phyloP scores from a whole-genome alignment of 768 basidiomycete species.

The Pisolithus marmoratus region DNA sequence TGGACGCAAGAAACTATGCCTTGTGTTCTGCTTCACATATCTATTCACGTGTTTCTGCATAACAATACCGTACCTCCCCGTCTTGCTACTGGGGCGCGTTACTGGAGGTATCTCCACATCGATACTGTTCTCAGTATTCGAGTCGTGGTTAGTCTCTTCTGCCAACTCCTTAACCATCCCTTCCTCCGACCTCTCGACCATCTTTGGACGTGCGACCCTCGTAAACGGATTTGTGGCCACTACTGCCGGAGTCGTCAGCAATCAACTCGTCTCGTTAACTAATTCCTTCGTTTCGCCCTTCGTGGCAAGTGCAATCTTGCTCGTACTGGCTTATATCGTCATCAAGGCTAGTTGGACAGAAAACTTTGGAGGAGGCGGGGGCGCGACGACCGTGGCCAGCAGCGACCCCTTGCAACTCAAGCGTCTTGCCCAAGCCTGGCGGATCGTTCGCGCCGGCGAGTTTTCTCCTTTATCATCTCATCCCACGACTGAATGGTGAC shows the following conservation, averaged over 20 bases:
- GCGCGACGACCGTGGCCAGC: conserved; percentile 9
- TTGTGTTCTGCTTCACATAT: conserved; percentile 70
- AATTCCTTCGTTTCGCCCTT: conserved; percentile 59
- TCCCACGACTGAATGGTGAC: background rate
- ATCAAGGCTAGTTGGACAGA: conserved; percentile 60
- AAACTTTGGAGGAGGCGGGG: conserved; percentile 55
- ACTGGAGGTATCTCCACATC: conserved; percentile 70
- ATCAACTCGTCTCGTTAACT: conserved; percentile 52
- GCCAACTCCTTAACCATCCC: conserved; percentile 46
- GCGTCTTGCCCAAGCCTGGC: conserved; percentile 51
- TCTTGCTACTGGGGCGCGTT: conserved; percentile 59
- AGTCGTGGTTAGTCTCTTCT: conserved; percentile 71
- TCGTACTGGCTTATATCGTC: conserved; percentile 49
- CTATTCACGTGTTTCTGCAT: conserved; percentile 54
- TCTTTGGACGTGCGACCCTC: conserved; percentile 69
- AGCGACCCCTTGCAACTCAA: conserved; percentile 45
- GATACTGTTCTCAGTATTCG: conserved; percentile 71
- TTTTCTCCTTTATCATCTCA: background rate
- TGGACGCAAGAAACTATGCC: conserved; percentile 61
- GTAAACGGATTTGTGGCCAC: conserved; percentile 72
- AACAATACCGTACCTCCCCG: conserved; percentile 47
- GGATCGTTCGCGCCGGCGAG: conserved; percentile 48
- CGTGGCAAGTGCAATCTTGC: conserved; percentile 52
- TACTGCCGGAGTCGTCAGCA: conserved; percentile 58
- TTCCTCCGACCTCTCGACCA: conserved; percentile 54